A percentile compares a stretch with the other conserved stretches of the same genome.
These are phyloP conservation scores for Botryotinia globosa DNA, from an alignment of 2,329 filamentous ascomycete genomes.

Conservation along the genomic window DNA sequence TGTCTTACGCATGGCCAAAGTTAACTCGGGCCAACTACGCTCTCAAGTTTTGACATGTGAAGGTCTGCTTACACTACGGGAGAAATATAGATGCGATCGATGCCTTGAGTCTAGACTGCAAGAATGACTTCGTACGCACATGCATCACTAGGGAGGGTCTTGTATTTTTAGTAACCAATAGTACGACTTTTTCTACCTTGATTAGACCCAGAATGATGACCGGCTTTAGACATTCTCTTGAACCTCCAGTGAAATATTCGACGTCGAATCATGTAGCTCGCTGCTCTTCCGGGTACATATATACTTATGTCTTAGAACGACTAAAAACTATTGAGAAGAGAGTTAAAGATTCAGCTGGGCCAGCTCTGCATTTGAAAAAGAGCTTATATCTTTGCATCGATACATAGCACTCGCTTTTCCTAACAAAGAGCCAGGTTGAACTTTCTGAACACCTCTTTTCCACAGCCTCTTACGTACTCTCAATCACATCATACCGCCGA, in stretches of 20 bases:
- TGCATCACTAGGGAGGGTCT: background rate
- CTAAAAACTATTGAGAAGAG: background rate
- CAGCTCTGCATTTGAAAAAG: background rate
- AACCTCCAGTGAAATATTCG: background rate
- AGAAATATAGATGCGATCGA: no score
- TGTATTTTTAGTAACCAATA: background rate
- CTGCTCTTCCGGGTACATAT: background rate
- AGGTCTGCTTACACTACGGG: background rate
- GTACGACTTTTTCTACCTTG: no score
- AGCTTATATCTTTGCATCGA: background rate
- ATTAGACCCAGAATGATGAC: background rate
- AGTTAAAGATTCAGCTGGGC: background rate
- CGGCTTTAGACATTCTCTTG: background rate
- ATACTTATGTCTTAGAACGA: background rate
- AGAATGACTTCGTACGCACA: background rate
- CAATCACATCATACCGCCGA: background rate
- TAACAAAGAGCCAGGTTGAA: background rate
- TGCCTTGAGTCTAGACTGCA: background rate
- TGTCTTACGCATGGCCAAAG: background rate
- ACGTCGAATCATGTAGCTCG: background rate
- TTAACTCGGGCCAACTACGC: background rate
- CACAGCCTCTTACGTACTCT: background rate
- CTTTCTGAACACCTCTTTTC: background rate
- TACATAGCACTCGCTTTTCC: background rate
- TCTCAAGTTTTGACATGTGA: slow-evolving; percentile 2